Base-by-base conservation (phyloP, 2,329 filamentous ascomycete species). In the Trichoderma simmonsii region DNA sequence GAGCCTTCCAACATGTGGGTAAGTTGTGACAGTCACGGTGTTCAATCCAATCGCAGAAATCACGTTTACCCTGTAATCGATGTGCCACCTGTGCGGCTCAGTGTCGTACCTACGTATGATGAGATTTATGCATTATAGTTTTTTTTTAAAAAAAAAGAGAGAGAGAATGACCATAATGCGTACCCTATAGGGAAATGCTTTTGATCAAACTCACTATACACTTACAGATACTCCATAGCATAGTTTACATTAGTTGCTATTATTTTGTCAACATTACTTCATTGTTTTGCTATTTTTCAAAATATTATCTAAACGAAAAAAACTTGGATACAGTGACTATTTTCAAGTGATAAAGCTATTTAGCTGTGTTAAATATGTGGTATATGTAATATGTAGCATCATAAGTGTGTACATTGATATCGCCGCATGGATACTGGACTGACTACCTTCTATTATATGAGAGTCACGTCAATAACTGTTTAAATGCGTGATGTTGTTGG, bases 231-330 rank as follows among this genome's bases (percentile, higher is more conserved):
- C 7, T 43, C 39, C 7, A 18, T 8, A 43, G 3, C 7, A n/a
- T 9, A n/a, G 15, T 43, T 43, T 2, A 43, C 3, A 0, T 9
- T 43, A 9, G 3, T 43, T n/a, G 3, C 7, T 43, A 2, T n/a
- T n/a, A n/a, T 4, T 43, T 43, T n/a, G 6, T 43, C 18, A n/a
- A 43, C 15, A 9, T n/a, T 43, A 43, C 3, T 18, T 4, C 3
- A 9, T 0, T 43, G 1, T 4, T 18, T 43, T 43, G 3, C 3
- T 43, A 9, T 2, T 4, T 43, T 43, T 8, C 7, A n/a, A 2
- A 43, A 18, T 43, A 8, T 4, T n/a, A 18, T n/a, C 15, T n/a
- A 2, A 7, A 4, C 3, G 7, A n/a, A 1, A n/a, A 1, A n/a
- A 43, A 9, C 39, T n/a, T 43, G 15, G 18, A n/a, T 43, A 4